Base-by-base conservation (phyloP, 2,329 filamentous ascomycete genomes). In the Elsinoe batatas region DNA sequence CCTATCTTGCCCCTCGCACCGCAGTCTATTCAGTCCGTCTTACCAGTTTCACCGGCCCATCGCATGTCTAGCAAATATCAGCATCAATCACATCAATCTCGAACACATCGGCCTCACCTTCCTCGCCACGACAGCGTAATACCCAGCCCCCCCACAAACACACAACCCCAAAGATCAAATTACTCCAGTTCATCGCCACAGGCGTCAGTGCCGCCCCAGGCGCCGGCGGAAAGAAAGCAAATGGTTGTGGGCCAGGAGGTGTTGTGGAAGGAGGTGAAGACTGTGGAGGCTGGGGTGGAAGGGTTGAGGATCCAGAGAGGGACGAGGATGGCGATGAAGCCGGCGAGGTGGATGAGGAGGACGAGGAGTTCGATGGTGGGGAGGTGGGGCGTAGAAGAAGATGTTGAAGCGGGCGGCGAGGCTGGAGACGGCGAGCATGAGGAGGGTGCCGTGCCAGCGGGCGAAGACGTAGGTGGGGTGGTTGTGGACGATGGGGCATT, bases 371-470 rank as follows among this genome's bases (percentile, higher is more conserved):
- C 78, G 42, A 69, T 67, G 33, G 59, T 59, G 1, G 67, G 67
- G 18, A 66, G 50, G 1, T 72, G 59, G 37, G 67, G 69, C 1
- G 71, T 72, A n/a, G 5, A 71, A 67, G 11, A 72, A 64, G 1
- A 71, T 70, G 59, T 79, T 79, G 58, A 76, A 68, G 15, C 68
- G 63, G 54, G 70, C 66, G 11, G 63, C 62, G 49, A 71, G 54
- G 33, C 62, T 33, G 11, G 71, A 60, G 10, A 70, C 60, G 2
- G 63, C 68, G 61, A 66, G 71, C 61, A 69, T 69, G 5, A 74
- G 61, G 30, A 74, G 60, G 1, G 68, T 71, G 2, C 64, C 66
- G 32, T 74, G 72, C 71, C 71, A 74, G n/a, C 64, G 60, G 18
- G 69, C 56, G 12, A 66, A 61, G 7, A 63, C 57, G 60, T 74